Base-by-base conservation (phyloP, 352 stramenopile genomes). In the Pythium rishiriense region DNA sequence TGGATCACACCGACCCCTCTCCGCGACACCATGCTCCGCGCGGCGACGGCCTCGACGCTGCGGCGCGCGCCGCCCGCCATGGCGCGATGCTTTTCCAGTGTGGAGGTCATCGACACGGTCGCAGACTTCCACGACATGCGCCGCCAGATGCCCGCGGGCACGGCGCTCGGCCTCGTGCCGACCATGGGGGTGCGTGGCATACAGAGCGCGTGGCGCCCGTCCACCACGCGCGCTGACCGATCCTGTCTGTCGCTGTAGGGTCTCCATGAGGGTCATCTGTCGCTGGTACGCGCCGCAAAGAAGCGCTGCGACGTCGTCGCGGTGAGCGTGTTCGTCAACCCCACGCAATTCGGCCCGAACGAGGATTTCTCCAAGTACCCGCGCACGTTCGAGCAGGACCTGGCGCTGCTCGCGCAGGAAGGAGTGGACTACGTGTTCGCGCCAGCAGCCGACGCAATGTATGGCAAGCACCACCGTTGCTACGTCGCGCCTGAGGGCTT, bases 341-440 rank as follows among this genome's bases (percentile, higher is more conserved):
- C 97, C 39, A 96, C 95, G 33, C 97, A 99, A 76, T 99, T 99
- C 81, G 96, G 90, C 14, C 91, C 96, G 14, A 92, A 95, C 50
- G 98, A 99, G 75, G 98, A 99, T 79, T 97, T 98, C 64, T 95
- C 97, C 74, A 97, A 97, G 70, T 99, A 99, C 83, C 98, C 98
- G 15, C 85, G 97, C 57, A 96, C 97, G 39, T 88, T 99, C 17
- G 94, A 99, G 66, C 70, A 82, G 59, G 98, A 99, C 75, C 63
- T 98, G 22, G 78, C 88, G 33, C 63, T 97, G 26, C 63, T 99
- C 49, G 48, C 69, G 46, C 63, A 89, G 47, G 76, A 94, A 58
- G 91, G 92, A 61, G 97, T 98, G 21, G 90, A 98, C 68, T 75
- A 94, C 22, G 81, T 98, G 22, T 98, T 98, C 67, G 83, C 81